Evolutionary conservation across 208 protist genomes (phyloP), one percentile per base, ranked within the genome.

Genomic region (Angomonas deanei): DNA sequence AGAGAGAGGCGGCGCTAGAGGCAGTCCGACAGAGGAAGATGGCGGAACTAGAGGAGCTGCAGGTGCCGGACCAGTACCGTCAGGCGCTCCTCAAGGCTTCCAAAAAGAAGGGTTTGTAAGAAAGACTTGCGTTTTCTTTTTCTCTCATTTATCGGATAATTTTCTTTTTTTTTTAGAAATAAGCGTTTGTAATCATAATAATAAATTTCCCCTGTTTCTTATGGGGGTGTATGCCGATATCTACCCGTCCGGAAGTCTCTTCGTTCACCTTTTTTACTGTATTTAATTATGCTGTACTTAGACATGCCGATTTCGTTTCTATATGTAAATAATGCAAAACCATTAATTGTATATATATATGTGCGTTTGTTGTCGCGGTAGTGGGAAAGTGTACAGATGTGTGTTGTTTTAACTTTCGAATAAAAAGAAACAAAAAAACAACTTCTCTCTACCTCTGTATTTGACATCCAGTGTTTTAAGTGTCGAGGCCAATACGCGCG

Each of bases 1-100:
- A 93, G 62, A 81, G 94, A 4, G 72, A 82, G 63, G 79, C 81
- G n/a, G 83, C 89, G 0, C 64, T 98, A 38, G 92, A 97, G 62
- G 77, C 73, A 23, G 94, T 98, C 48, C 81, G 93, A 13, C 66
- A 88, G 60, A 71, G 84, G 21, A 96, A 96, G 63, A 53, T 94
- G 23, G 57, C 64, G 17, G 86, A 96, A 68, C 70, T 96, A 39
- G 78, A 92, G 46, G 60, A 76, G 15, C 72, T 93, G 26, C 76
- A 77, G 21, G 87, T 86, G 5, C 91, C 91, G 1, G 82, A 93
- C 33, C 81, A 94, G 72, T 96, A 92, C 69, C 78, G 68, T 23
- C 61, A 76, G 33, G 91, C 84, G 4, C 64, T 96, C 46, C 23
- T 53, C 4, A 64, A 53, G 15, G 34, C 23, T 10, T 49, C 47